Percentiles rank a stretch among this genome's conserved stretches.
Evolutionary conservation across 345 rosid genomes (phyloP).

Genomic region (Crucihimalaya himalaica): DNA sequence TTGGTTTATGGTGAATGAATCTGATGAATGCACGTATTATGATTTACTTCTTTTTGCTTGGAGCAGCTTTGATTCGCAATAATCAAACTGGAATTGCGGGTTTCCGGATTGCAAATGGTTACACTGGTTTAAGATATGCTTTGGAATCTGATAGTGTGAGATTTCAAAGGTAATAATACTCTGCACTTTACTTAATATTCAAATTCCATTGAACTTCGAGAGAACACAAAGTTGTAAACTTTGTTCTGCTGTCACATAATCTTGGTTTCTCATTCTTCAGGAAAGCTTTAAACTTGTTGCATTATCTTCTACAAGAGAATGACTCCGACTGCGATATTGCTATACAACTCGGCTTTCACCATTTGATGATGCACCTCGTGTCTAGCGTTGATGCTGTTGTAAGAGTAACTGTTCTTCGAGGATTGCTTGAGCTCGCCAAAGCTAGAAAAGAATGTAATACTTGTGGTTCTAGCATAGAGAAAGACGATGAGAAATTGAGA

Average conservation of each 20-base stretch:
- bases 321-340: conserved; percentile 57
- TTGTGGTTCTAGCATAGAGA: conserved; percentile 38
- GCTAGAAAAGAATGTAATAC: conserved; percentile 41
- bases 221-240: neutral
- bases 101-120: conserved; percentile 77
- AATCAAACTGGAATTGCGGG: conserved; percentile 65
- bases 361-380: conserved; percentile 69
- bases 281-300: conserved; percentile 85
- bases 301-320: conserved; percentile 75
- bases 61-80: conserved; percentile 74
- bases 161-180: conserved; percentile 71
- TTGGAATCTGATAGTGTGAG: conserved; percentile 65
- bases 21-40: neutral
- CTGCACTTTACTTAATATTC: neutral
- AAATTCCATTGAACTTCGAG: neutral
- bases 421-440: conserved; percentile 63
- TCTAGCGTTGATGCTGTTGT: conserved; percentile 64
- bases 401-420: conserved; percentile 78
- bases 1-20: neutral
- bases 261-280: conserved; percentile 44
- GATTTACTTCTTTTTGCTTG: neutral
- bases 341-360: conserved; percentile 61
- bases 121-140: conserved; percentile 74
- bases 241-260: neutral
- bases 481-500: conserved; percentile 56